Base-by-base conservation (phyloP, 2,329 filamentous ascomycete genomes). In the Cladobotryum mycophilum region DNA sequence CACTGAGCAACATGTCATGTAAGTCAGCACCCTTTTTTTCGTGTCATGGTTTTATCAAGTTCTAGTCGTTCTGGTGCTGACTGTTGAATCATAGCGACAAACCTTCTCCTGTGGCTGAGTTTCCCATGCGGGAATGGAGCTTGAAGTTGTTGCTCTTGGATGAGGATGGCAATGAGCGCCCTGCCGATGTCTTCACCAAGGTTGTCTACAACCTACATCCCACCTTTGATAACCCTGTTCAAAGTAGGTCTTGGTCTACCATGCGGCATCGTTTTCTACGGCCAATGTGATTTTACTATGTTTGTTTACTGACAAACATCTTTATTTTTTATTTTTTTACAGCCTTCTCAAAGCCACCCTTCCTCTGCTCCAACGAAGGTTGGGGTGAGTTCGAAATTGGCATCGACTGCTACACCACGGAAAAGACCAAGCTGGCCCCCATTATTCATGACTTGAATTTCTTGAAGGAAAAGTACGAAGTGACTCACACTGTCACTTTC, bases 371-470 rank as follows among this genome's bases (percentile, higher is more conserved):
- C 56, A 95, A 99, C 70, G 88, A 96, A 71, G 93, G 93, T 60
- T 99, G 93, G 93, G 93, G 93, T 64, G 93, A 97, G 73, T 99
- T 99, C 67, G 93, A 97, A 67, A 92, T 99, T 84, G 78, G 76
- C 44, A 93, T 97, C 63, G 82, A 88, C 55, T 79, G 95, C 60
- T 86, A 84, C 64, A 88, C 86, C 41, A 84, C 86, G 30, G 89
- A 93, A 70, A 96, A 96, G 76, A 86, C 85, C 52, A 92, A 96
- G 64, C 81, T 89, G 63, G 76, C 80, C 13, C 67, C 67, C 53
- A 77, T 99, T 57, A 72, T 77, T 46, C 93, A 99, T 69, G 93
- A 99, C 65, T 79, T 99, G 54, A 96, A 97, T 76, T 99, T 99
- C 70, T 79, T 82, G 59, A 79, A 84, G 58, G 77, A 85, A 54